Conservation (phyloP, 352 stramenopile genomes). For the Pythium insidiosum region DNA sequence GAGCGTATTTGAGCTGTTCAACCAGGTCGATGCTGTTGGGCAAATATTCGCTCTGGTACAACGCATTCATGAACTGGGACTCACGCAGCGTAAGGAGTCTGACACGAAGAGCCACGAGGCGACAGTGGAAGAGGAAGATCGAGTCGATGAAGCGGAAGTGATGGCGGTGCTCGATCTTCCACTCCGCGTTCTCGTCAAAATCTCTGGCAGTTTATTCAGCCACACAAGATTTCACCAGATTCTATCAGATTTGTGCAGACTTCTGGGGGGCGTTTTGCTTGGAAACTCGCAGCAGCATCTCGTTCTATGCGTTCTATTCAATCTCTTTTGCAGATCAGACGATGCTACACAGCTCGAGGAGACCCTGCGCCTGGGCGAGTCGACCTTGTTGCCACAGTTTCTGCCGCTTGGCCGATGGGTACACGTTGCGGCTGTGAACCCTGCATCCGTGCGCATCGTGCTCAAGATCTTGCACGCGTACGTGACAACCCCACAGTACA, state of each 20-base stretch:
- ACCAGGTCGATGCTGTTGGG: slow-evolving; percentile 32
- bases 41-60: slow-evolving; percentile 29
- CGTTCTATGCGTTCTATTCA: slow-evolving; percentile 47
- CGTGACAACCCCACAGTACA: slow-evolving; percentile 17
- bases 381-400: slow-evolving; percentile 34
- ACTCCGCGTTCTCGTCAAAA: slow-evolving; percentile 35
- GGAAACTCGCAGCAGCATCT: slow-evolving; percentile 13
- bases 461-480: slow-evolving; percentile 51
- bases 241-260: slow-evolving; percentile 16
- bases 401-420: slow-evolving; percentile 50
- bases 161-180: slow-evolving; percentile 31
- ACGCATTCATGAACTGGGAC: slow-evolving; percentile 19
- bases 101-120: background rate
- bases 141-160: too few species aligned
- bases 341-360: background rate
- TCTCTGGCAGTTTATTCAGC: slow-evolving; percentile 24
- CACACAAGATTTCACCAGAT: slow-evolving; percentile 32
- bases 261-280: slow-evolving; percentile 9
- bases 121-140: too few species aligned
- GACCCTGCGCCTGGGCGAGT: slow-evolving; percentile 19
- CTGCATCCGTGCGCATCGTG: slow-evolving; percentile 26
- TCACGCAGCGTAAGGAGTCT: too few species aligned
- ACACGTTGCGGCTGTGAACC: slow-evolving; percentile 17
- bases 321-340: slow-evolving; percentile 36
- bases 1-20: slow-evolving; percentile 31